Base-by-base conservation (phyloP, 495 filamentous ascomycete genomes). In the Lasiosphaeria ovina region DNA sequence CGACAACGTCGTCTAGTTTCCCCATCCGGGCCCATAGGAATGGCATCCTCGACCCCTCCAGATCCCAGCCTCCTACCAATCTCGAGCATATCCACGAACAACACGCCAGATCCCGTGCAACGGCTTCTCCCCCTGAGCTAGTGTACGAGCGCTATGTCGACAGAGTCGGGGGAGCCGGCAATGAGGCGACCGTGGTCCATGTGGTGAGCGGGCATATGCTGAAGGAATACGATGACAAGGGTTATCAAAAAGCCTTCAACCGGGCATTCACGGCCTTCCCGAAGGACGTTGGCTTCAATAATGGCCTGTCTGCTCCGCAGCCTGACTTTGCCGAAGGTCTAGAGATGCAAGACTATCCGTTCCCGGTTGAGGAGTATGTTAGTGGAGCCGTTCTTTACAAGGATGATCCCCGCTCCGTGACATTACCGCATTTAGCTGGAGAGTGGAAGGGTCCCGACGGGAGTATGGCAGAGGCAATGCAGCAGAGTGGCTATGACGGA, bases 291-390 rank as follows among this genome's bases (percentile, higher is more conserved):
- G 62, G 67, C 51, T 65, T 70, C 40, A 67, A 70, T 48, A 59
- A 70, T 52, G 59, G 68, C 50, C 56, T 71, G 17, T 67, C 62
- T 49, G 55, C 63, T 62, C 66, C 63, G 31, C 66, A 67, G 49
- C 68, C 68, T 38, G 69, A 69, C 62, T 69, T 65, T 61, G 54
- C 64, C 50, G 63, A 70, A 24, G 66, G 60, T 3, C 51, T 66
- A 11, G 54, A 60, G 51, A 66, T 63, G 58, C 35, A 55, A 60
- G 63, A 62, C 17, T 66, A 34, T 49, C 68, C 66, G 47, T 66
- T 71, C 53, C 68, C 68, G 42, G 61, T 69, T 32, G 52, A 59
- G 35, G 48, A 68, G 35, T 42, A 66, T 53, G 52, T 71, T 52
- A 31, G 35, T 38, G 63, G 68, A 5, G 68, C 68, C n/a, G 61